Conservation (phyloP, 768 basidiomycete species). For the Lanmaoa rubissima region DNA sequence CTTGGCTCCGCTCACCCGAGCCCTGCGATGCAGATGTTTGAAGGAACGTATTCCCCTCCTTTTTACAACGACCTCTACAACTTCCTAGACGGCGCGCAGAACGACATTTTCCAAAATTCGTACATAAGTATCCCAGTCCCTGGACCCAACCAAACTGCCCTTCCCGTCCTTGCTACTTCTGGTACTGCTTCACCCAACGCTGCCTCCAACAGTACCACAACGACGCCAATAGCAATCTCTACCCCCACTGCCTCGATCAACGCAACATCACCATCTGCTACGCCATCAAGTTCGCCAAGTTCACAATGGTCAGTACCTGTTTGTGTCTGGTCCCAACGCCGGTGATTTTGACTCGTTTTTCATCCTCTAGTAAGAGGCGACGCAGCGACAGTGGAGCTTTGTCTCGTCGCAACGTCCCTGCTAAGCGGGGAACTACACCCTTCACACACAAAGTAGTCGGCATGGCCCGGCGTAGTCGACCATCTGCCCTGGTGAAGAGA, state of each 20-base stretch:
- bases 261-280: background rate
- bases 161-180: slow-evolving; percentile 17
- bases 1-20: background rate
- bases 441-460: slow-evolving; percentile 2
- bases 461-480: slow-evolving; percentile 16
- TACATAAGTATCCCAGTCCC: slow-evolving; percentile 46
- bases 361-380: slow-evolving; percentile 1
- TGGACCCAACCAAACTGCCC: slow-evolving; percentile 34
- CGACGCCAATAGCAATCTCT: background rate
- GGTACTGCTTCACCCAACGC: background rate
- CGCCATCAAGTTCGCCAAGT: background rate
- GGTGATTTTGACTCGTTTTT: background rate
- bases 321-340: background rate
- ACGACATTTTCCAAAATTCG: slow-evolving; percentile 67
- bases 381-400: background rate
- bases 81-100: slow-evolving; percentile 68
- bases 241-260: background rate
- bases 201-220: background rate
- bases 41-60: slow-evolving; percentile 57
- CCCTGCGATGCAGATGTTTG: slow-evolving; percentile 52
- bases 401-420: slow-evolving; percentile 8
- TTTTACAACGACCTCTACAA: slow-evolving; percentile 71
- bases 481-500: background rate
- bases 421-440: slow-evolving; percentile 2
- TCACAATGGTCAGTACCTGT: slow-evolving; percentile 16